Evolutionary conservation across 768 basidiomycete species (phyloP).

Genomic region (Trametes coccinea): DNA sequence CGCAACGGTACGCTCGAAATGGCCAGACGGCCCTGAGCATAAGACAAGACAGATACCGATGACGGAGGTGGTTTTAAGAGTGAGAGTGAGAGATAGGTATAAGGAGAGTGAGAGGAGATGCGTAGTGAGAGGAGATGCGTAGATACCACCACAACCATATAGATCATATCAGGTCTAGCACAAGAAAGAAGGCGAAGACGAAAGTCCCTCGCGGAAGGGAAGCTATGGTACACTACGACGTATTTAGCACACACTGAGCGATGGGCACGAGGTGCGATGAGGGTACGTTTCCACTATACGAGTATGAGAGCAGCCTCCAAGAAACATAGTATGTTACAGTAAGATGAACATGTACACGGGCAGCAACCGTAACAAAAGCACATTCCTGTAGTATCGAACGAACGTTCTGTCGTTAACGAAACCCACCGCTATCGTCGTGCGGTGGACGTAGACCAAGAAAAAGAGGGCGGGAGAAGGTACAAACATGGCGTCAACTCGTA

Average conservation of each 20-base stretch:
- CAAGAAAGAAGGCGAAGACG: background rate
- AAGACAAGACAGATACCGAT: too few relatives aligned
- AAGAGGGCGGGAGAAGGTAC: background rate
- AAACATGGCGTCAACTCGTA: background rate
- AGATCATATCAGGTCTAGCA: too few relatives aligned
- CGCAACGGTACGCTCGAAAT: background rate
- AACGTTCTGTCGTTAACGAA: conserved; percentile 8
- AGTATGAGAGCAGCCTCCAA: background rate
- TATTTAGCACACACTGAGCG: background rate
- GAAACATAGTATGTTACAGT: conserved; percentile 5
- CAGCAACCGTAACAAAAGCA: background rate
- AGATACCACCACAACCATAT: too few relatives aligned
- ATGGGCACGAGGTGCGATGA: background rate
- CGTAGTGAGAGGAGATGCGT: too few relatives aligned
- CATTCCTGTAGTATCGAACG: background rate
- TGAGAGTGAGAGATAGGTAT: too few relatives aligned
- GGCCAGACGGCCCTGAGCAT: too few relatives aligned
- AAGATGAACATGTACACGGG: background rate
- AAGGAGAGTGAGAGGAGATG: background rate
- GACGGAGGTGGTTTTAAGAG: too few relatives aligned
- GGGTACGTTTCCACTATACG: conserved; percentile 6
- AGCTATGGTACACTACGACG: conserved; percentile 4
- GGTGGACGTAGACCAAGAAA: background rate
- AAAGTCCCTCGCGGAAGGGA: background rate
- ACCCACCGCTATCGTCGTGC: background rate